Evolutionary conservation across 2,329 filamentous ascomycete genomes (phyloP).

Genomic region (Coniochaeta sp.): DNA sequence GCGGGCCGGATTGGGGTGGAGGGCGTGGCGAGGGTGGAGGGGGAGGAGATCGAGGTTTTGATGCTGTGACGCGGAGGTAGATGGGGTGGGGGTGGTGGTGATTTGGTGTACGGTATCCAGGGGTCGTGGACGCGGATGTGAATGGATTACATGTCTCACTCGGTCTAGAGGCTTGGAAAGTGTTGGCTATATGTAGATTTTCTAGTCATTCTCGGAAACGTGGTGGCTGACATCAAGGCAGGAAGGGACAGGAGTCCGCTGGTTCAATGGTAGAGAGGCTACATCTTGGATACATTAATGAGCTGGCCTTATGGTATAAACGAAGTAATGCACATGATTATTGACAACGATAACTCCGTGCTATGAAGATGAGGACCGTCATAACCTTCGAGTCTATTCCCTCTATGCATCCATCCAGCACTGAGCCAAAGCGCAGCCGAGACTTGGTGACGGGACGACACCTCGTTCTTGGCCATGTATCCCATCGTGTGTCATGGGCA

Average conservation of each 20-base stretch:
- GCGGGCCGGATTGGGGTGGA: slow-evolving; percentile 12
- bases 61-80: background rate
- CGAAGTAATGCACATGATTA: background rate
- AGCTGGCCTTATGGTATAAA: background rate
- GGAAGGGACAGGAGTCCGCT: background rate
- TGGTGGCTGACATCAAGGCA: background rate
- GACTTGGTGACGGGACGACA: background rate
- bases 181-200: no score
- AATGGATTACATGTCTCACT: no score
- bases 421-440: background rate
- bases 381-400: background rate
- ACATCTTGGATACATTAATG: background rate
- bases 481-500: background rate
- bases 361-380: background rate
- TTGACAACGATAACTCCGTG: background rate
- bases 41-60: slow-evolving; percentile 10
- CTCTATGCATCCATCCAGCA: background rate
- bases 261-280: background rate
- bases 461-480: background rate
- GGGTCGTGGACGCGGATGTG: no score
- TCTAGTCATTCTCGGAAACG: no score
- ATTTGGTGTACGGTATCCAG: background rate
- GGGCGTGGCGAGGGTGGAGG: slow-evolving; percentile 9
- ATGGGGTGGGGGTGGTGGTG: background rate
- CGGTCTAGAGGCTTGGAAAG: no score